phyloP scores from a whole-genome alignment of 2,329 filamentous ascomycete genomes.

The Pseudopithomyces maydicus region DNA sequence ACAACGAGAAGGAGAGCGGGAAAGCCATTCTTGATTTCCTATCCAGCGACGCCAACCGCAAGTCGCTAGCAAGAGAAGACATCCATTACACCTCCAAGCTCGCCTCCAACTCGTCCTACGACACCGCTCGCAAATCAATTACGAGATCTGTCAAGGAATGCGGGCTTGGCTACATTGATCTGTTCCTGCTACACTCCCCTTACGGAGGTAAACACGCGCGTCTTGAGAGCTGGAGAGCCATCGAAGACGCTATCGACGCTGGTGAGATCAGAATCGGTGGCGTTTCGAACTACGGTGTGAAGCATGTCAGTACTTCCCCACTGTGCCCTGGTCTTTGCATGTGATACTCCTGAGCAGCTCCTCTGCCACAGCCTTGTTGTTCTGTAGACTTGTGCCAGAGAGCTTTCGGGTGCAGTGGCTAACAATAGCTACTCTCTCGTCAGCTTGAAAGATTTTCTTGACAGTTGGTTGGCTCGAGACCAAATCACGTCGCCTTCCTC shows the following conservation, averaged over 20 bases:
- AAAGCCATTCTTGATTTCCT: slow-evolving; percentile 67
- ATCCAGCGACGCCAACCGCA: slow-evolving; percentile 50
- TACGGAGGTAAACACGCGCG: slow-evolving; percentile 73
- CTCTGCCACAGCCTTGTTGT: neutral
- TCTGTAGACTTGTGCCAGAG: neutral
- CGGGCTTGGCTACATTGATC: slow-evolving; percentile 75
- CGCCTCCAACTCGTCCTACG: slow-evolving; percentile 69
- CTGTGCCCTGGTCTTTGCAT: neutral
- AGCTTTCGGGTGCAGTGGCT: neutral
- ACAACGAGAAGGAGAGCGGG: slow-evolving; percentile 75
- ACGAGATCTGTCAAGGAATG: slow-evolving; percentile 66
- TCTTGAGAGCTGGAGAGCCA: slow-evolving; percentile 74
- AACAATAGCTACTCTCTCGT: neutral
- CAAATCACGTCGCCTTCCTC: neutral
- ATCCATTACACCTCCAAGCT: slow-evolving; percentile 84
- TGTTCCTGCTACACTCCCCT: slow-evolving; percentile 80
- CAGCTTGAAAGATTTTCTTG: neutral
- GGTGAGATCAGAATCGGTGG: slow-evolving; percentile 74
- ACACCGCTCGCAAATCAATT: slow-evolving; percentile 70
- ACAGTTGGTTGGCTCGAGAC: no score
- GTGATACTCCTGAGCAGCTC: neutral
- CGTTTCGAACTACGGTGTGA: slow-evolving; percentile 78
- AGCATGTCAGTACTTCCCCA: slow-evolving; percentile 61
- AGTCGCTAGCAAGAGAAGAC: slow-evolving; percentile 66
- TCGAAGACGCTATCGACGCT: slow-evolving; percentile 75